phyloP scores from a whole-genome alignment of 164 flowering plant species.

The Protea cynaroides region DNA sequence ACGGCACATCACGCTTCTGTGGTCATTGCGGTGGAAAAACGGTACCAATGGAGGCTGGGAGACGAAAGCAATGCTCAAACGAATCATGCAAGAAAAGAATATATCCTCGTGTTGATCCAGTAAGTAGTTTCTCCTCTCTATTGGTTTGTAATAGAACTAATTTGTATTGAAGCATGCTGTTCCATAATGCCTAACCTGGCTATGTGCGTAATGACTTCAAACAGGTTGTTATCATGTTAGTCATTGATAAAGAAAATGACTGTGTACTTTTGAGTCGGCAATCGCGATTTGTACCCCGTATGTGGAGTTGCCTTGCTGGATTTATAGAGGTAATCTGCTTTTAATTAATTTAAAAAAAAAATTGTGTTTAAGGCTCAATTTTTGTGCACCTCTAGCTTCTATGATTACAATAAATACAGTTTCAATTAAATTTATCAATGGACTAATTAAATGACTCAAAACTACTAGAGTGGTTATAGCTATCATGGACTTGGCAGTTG shows the following conservation, averaged over 20 bases:
- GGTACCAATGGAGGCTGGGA: conserved; percentile 76
- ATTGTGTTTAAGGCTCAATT: background rate
- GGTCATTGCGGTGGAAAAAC: conserved; percentile 75
- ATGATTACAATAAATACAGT: too few species aligned
- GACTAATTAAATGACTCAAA: too few species aligned
- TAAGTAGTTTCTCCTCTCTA: conserved; percentile 12
- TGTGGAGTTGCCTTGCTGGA: conserved; percentile 99
- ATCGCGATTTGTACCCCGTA: conserved; percentile 81
- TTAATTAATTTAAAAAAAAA: background rate
- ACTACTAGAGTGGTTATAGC: too few species aligned
- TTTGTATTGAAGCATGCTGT: too few species aligned
- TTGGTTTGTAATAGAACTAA: too few species aligned
- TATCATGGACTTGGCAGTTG: too few species aligned
- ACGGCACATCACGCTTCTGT: conserved; percentile 61
- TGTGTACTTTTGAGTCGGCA: conserved; percentile 75
- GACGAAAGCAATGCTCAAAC: conserved; percentile 72
- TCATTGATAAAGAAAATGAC: conserved; percentile 86
- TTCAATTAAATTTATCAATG: too few species aligned
- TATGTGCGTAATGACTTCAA: conserved; percentile 4
- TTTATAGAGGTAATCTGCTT: conserved; percentile 64
- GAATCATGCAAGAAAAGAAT: conserved; percentile 66
- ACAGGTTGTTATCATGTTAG: conserved; percentile 97
- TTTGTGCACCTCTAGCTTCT: too few species aligned
- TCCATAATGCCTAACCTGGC: background rate
- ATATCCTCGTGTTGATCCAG: conserved; percentile 97